Evolutionary conservation across 805 yeast species (phyloP).

Genomic region (Kluyveromyces siamensis): DNA sequence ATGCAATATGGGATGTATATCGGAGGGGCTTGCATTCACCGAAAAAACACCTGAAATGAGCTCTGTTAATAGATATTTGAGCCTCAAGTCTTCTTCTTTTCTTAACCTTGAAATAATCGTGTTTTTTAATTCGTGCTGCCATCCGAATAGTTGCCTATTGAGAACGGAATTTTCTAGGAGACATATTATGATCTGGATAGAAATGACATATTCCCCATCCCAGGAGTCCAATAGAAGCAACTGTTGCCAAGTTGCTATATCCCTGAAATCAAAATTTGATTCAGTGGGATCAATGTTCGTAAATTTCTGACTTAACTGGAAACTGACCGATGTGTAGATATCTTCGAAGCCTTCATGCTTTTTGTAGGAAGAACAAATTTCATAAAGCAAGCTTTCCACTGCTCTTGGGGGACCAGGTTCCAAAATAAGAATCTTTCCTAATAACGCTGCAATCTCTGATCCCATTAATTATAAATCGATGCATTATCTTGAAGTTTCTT

Average conservation of each 20-base stretch:
- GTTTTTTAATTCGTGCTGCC: neutral
- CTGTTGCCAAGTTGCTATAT: slow-evolving; percentile 8
- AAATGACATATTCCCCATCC: slow-evolving; percentile 5
- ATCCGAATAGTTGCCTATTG: slow-evolving; percentile 17
- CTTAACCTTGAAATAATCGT: neutral
- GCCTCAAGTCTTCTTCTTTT: neutral
- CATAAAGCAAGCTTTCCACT: neutral
- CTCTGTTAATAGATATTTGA: slow-evolving; percentile 8
- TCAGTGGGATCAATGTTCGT: slow-evolving; percentile 9
- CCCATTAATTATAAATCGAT: neutral
- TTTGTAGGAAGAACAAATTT: neutral
- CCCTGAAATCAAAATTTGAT: slow-evolving; percentile 11
- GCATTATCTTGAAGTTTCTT: neutral
- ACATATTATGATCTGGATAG: slow-evolving; percentile 18
- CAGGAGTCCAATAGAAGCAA: slow-evolving; percentile 1
- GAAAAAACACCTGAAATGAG: slow-evolving; percentile 12
- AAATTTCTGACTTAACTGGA: slow-evolving; percentile 12
- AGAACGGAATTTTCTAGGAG: slow-evolving; percentile 15
- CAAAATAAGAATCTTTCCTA: neutral
- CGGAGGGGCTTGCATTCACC: slow-evolving; percentile 12
- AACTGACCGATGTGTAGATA: slow-evolving; percentile 14
- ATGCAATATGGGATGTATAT: slow-evolving; percentile 12
- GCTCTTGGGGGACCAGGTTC: neutral
- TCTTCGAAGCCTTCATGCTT: slow-evolving; percentile 2
- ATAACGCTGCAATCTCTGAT: neutral